Base-by-base conservation (phyloP, 495 filamentous ascomycete genomes). In the Penicillium atrosanguineum region DNA sequence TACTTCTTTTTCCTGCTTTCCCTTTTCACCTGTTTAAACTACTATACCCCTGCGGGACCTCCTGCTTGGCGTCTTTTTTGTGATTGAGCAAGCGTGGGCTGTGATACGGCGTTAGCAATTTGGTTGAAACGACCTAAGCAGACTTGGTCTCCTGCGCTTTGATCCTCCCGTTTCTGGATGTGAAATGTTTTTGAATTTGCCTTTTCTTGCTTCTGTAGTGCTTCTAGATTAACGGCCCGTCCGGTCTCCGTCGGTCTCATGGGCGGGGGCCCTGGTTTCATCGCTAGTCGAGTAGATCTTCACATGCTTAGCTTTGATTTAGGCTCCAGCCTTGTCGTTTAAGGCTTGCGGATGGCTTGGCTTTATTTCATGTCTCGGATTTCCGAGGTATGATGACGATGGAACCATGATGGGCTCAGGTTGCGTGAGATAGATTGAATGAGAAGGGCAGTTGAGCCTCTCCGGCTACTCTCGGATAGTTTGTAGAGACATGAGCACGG, bases 181-280 rank as follows among this genome's bases (percentile, higher is more conserved):
- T 41, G 46, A 41, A n/a, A n/a, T n/a, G n/a, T n/a, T n/a, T n/a
- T n/a, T n/a, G n/a, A n/a, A n/a, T 39, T 14, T 14, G 2, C 16
- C 11, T 14, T 34, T 2, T 14, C 11, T 34, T 19, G 16, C 38
- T 40, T 40, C 38, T 19, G 16, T 40, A 7, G 2, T 9, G 6
- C 38, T 26, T 34, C 20, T 14, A 39, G 50, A 45, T 47, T 56
- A 43, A 40, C 50, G 29, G 48, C 26, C 42, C 50, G 44, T 38
- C 21, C 59, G 62, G 62, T 49, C 48, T 65, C 62, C 62, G 62
- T 60, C 62, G 62, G 62, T 46, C 44, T 56, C 47, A 52, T 41
- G 37, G 18, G 51, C 47, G 54, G 54, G 54, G 38, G 26, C 59
- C 29, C 25, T 16, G 14, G 53, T 60, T 60, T 60, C 53, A 56